Percentiles rank a stretch among this genome's conserved stretches.
Conservation (phyloP, 2,329 filamentous ascomycete genomes). For the Xylariaceae sp. region DNA sequence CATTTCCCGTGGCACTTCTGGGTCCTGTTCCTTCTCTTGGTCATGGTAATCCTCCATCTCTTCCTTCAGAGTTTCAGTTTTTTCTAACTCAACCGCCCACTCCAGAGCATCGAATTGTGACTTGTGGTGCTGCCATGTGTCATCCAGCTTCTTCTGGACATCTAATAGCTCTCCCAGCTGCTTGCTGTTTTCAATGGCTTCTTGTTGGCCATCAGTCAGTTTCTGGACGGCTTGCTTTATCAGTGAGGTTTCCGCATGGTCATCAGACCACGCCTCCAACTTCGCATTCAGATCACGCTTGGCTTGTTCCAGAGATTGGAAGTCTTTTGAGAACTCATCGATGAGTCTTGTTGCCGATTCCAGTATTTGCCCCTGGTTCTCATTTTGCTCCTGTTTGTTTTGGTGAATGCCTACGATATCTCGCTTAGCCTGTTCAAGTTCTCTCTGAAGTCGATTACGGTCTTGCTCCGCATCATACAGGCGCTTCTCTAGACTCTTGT, state of each 20-base stretch:
- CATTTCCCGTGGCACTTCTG: conserved; percentile 6
- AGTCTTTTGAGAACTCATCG: conserved; percentile 10
- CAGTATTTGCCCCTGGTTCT: conserved; percentile 15
- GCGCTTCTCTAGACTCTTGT: conserved; percentile 25
- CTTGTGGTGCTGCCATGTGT: conserved; percentile 19
- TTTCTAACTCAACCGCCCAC: conserved; percentile 6
- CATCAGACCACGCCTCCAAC: conserved; percentile 23
- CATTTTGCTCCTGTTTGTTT: conserved; percentile 16
- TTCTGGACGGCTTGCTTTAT: conserved; percentile 20
- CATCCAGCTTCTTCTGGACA: conserved; percentile 21
- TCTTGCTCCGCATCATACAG: conserved; percentile 24
- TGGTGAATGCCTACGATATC: conserved; percentile 9
- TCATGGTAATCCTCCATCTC: neutral
- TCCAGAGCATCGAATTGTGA: conserved; percentile 12
- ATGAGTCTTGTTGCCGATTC: conserved; percentile 7
- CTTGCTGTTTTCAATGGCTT: conserved; percentile 17
- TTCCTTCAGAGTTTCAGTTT: neutral
- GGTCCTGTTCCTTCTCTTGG: neutral
- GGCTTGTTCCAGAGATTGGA: conserved; percentile 17
- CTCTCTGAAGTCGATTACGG: conserved; percentile 23
- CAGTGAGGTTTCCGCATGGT: conserved; percentile 19
- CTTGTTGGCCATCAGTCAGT: conserved; percentile 19
- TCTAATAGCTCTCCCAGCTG: conserved; percentile 21
- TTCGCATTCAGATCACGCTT: conserved; percentile 15
- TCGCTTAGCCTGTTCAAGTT: conserved; percentile 28